Percentiles rank a stretch among this genome's conserved stretches.
phyloP scores from a whole-genome alignment of 1,139 yeast genomes.

The Geotrichum bryndzae region DNA sequence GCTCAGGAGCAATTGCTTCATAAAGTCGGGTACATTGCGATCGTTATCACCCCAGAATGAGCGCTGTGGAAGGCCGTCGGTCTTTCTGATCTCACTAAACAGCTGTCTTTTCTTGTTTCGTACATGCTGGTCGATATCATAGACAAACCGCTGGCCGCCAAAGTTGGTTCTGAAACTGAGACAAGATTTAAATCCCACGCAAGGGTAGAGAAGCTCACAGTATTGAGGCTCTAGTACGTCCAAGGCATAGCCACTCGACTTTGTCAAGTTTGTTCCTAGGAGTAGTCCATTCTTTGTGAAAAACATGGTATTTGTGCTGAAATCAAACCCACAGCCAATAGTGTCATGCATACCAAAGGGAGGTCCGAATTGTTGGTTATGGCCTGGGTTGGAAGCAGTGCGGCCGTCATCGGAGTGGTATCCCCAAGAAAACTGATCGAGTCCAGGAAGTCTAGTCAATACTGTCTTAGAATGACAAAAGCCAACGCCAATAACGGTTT shows the following conservation, averaged over 20 bases:
- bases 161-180: constrained; percentile 59
- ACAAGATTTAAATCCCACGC: constrained; percentile 44
- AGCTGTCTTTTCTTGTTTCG: constrained; percentile 39
- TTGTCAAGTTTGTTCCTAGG: constrained; percentile 41
- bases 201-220: constrained; percentile 38
- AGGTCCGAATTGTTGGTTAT: constrained; percentile 38
- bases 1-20: constrained; percentile 56
- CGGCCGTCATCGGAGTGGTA: constrained; percentile 55
- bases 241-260: background rate
- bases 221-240: background rate
- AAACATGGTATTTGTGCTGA: constrained; percentile 56
- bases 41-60: background rate
- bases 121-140: constrained; percentile 65
- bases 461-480: constrained; percentile 30
- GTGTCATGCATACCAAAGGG: constrained; percentile 52
- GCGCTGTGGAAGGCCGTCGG: constrained; percentile 3
- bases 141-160: constrained; percentile 60
- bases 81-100: constrained; percentile 19
- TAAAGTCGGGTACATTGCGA: constrained; percentile 25
- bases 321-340: constrained; percentile 82
- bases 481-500: constrained; percentile 32
- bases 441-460: constrained; percentile 39
- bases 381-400: constrained; percentile 40
- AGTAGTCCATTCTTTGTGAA: constrained; percentile 76
- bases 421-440: constrained; percentile 48